Base-by-base conservation (phyloP, 2,329 filamentous ascomycete genomes). In the Trichoderma hamatum region DNA sequence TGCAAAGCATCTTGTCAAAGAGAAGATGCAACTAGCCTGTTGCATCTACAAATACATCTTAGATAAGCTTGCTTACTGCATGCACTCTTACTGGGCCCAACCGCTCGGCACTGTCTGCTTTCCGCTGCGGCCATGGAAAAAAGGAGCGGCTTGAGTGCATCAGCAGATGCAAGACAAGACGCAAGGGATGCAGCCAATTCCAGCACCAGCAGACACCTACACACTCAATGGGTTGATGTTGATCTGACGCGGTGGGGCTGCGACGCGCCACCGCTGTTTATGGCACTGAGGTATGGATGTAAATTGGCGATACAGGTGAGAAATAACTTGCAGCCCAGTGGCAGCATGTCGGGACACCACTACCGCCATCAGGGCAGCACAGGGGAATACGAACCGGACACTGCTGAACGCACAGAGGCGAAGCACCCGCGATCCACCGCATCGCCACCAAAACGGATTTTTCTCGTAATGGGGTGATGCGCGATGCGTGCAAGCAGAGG, bases 381-480 rank as follows among this genome's bases (percentile, higher is more conserved):
- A 46, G n/a, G 5, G 43, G 43, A 28, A 54, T 54, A 54, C 51
- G 51, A 54, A 54, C 21, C 24, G 13, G 19, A 21, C 39, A 49
- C n/a, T 49, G 21, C 46, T 24, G 21, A 5, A 6, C 14, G 26
- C 51, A 19, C 51, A 54, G 51, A 24, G 30, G 51, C 49, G 43
- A 49, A 24, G 16, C 54, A 54, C 64, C 64, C 5, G 51, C 49
- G 43, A 49, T 49, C 28, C 54, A 54, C 64, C 64, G 58, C 64
- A 30, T 55, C 49, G 64, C 64, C 64, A 67, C 64, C 64, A 36
- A 24, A 16, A 59, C 11, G 26, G 28, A 6, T 26, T 34, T 24
- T 34, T 34, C 64, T 67, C 64, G 64, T 67, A 49, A 67, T 67
- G 60, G 60, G 30, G 21, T 14, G 34, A 49, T 49, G 9, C 46